phyloP scores from a whole-genome alignment of 2,329 filamentous ascomycete genomes.

The Aspergillus clavatus region DNA sequence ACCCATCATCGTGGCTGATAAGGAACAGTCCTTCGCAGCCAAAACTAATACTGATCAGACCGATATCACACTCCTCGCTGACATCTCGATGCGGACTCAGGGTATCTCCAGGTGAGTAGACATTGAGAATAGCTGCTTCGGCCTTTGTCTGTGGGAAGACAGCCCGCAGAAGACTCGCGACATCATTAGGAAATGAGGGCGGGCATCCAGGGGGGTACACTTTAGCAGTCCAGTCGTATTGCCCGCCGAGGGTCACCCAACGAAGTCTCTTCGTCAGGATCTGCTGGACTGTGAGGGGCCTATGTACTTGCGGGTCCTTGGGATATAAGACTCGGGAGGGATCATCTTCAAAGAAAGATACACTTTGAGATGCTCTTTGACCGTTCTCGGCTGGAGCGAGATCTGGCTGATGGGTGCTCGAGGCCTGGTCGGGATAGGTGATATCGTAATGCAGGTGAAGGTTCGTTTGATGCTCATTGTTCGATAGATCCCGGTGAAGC shows the following conservation, averaged over 20 bases:
- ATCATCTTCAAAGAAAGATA: constrained; percentile 54
- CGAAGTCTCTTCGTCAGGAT: constrained; percentile 76
- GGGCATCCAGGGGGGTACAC: constrained; percentile 66
- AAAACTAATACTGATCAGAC: constrained; percentile 78
- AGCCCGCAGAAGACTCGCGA: constrained; percentile 60
- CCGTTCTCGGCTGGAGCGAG: constrained; percentile 42
- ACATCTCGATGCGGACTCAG: constrained; percentile 93
- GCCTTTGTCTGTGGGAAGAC: constrained; percentile 74
- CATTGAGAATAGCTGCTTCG: constrained; percentile 88
- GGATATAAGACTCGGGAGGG: constrained; percentile 44
- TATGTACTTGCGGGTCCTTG: constrained; percentile 69
- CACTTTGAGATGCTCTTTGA: neutral
- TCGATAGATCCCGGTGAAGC: constrained; percentile 71
- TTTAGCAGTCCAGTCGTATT: constrained; percentile 93
- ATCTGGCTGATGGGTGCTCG: constrained; percentile 19
- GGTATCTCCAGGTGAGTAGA: constrained; percentile 86
- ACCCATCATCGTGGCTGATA: constrained; percentile 59
- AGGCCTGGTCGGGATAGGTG: constrained; percentile 50
- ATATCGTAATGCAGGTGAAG: constrained; percentile 77
- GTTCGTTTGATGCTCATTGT: constrained; percentile 76
- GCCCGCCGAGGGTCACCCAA: constrained; percentile 91
- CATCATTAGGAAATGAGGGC: constrained; percentile 69
- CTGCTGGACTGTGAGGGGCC: constrained; percentile 62
- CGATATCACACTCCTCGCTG: constrained; percentile 73
- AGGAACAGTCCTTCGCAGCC: constrained; percentile 90